A percentile compares a stretch with the other conserved stretches of the same genome.
phyloP scores from a whole-genome alignment of 768 basidiomycete genomes.

The Serendipita sp. region DNA sequence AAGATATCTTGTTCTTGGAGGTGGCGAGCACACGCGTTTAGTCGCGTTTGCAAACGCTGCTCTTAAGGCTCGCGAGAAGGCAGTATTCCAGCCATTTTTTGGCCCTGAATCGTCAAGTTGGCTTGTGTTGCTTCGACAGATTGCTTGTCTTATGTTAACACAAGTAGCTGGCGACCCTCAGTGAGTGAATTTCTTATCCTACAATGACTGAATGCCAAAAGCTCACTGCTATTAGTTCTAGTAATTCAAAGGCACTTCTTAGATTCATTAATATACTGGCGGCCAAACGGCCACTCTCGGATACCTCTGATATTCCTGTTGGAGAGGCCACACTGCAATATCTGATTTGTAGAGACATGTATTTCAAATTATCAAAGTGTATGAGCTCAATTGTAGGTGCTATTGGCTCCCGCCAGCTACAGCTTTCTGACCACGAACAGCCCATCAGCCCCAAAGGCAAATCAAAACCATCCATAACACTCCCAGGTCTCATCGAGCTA shows the following conservation, averaged over 20 bases:
- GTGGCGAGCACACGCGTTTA: conserved; percentile 24
- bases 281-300: conserved; percentile 10
- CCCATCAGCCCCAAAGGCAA: conserved; percentile 23
- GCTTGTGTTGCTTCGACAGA: conserved; percentile 42
- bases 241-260: conserved; percentile 31
- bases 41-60: conserved; percentile 31
- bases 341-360: not conserved
- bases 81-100: conserved; percentile 25
- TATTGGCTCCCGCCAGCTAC: not conserved
- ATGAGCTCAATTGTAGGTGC: not conserved
- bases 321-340: not conserved
- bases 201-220: not conserved
- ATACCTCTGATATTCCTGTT: not conserved
- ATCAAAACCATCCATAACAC: conserved; percentile 35
- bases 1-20: conserved; percentile 49
- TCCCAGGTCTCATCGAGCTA: conserved; percentile 35
- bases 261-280: conserved; percentile 35
- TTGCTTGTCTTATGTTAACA: conserved; percentile 32
- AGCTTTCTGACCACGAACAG: conserved; percentile 20
- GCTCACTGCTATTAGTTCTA: conserved; percentile 26
- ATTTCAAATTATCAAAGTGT: not conserved
- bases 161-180: conserved; percentile 33
- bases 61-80: conserved; percentile 21
- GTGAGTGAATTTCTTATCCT: conserved; percentile 24
- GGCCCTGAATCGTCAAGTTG: conserved; percentile 33